These are phyloP conservation scores for Claviceps cyperi DNA, from an alignment of 2,329 filamentous ascomycete genomes.

Conservation along the genomic window DNA sequence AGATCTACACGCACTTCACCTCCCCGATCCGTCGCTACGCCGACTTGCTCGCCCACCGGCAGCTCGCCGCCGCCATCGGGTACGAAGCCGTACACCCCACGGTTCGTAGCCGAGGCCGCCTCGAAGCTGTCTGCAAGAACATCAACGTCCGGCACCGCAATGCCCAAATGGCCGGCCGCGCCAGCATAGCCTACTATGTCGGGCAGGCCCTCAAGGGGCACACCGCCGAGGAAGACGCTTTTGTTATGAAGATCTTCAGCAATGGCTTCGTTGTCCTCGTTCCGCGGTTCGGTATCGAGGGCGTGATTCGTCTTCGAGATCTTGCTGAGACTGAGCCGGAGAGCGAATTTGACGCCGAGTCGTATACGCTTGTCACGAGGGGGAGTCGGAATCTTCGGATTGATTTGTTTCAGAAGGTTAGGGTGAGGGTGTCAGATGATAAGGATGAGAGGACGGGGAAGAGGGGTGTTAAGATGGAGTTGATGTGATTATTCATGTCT, in stretches of 20 bases:
- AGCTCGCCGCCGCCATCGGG: constrained; percentile 87
- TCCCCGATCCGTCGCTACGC: constrained; percentile 94
- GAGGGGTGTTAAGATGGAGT: constrained; percentile 69
- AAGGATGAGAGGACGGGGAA: constrained; percentile 95
- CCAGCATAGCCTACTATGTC: constrained; percentile 94
- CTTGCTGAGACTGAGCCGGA: constrained; percentile 65
- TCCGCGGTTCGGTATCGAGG: constrained; percentile 88
- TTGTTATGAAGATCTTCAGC: constrained; percentile 92
- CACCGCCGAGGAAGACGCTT: constrained; percentile 71
- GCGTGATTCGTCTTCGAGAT: constrained; percentile 74
- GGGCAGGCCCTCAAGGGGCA: constrained; percentile 81
- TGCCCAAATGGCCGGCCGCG: constrained; percentile 85
- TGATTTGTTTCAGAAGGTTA: constrained; percentile 85
- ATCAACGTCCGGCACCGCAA: constrained; percentile 97
- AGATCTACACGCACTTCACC: constrained; percentile 98
- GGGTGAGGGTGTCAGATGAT: constrained; percentile 77
- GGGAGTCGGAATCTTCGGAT: constrained; percentile 45
- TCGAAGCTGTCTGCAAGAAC: constrained; percentile 93
- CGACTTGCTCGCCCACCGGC: constrained; percentile 86
- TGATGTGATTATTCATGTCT: constrained; percentile 18
- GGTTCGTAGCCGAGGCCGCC: constrained; percentile 65
- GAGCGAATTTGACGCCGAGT: constrained; percentile 71
- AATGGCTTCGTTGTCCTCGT: constrained; percentile 97
- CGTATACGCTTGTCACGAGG: constrained; percentile 56
- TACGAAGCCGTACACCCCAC: constrained; percentile 78